phyloP scores from a whole-genome alignment of 768 basidiomycete genomes.

The Pulveroboletus sp. region DNA sequence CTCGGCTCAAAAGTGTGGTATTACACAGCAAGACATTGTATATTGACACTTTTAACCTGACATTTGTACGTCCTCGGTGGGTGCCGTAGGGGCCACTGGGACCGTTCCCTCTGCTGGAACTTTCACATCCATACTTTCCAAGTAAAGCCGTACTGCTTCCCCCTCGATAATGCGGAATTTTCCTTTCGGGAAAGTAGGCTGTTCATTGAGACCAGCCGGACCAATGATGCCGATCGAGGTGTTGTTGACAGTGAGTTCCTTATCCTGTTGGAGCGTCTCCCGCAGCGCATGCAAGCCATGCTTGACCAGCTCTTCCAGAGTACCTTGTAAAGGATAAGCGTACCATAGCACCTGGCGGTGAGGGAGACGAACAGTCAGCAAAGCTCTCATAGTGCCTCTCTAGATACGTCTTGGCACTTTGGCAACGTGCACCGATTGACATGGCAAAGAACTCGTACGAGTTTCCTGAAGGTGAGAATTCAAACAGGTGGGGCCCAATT shows the following conservation, averaged over 20 bases:
- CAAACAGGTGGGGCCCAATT: conserved; percentile 95
- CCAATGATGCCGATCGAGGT: conserved; percentile 95
- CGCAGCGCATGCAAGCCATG: conserved; percentile 94
- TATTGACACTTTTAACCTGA: conserved; percentile 44
- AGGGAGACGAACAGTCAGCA: conserved; percentile 58
- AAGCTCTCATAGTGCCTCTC: conserved; percentile 93
- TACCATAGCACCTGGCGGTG: neutral
- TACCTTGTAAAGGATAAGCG: conserved; percentile 42
- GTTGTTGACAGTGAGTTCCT: conserved; percentile 88
- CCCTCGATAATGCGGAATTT: conserved; percentile 88
- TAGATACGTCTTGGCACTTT: conserved; percentile 97
- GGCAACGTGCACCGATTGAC: conserved; percentile 96
- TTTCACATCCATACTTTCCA: conserved; percentile 76
- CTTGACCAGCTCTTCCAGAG: conserved; percentile 80
- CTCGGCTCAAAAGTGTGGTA: conserved; percentile 4
- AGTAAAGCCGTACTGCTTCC: conserved; percentile 64
- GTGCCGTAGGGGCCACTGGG: conserved; percentile 35
- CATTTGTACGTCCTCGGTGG: conserved; percentile 81
- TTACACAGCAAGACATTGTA: conserved; percentile 10
- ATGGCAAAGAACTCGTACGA: conserved; percentile 98
- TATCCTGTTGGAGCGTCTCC: conserved; percentile 98
- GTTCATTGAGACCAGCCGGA: conserved; percentile 57
- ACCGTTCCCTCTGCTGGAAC: conserved; percentile 40
- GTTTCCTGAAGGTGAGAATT: conserved; percentile 96
- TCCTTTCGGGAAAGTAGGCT: conserved; percentile 45